Evolutionary conservation across 163 green algal genomes (phyloP).

Genomic region (Trebouxia gelatinosa): DNA sequence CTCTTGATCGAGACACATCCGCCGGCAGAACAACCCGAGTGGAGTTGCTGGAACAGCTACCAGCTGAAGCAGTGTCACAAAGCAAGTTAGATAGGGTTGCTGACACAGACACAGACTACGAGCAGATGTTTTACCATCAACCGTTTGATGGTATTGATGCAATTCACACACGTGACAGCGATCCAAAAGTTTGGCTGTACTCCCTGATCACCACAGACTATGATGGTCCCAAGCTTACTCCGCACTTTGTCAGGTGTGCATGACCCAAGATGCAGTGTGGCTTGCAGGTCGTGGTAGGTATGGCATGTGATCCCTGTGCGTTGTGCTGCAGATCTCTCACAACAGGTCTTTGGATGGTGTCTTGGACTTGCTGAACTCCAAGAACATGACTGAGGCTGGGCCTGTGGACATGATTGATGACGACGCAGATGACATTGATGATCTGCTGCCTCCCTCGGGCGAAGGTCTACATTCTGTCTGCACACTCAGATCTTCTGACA

Average conservation of each 20-base stretch:
- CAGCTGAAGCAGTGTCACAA: too few relatives aligned
- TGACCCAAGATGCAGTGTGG: not conserved
- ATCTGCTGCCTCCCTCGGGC: constrained; percentile 42
- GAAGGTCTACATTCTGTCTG: constrained; percentile 12
- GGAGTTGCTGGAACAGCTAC: too few relatives aligned
- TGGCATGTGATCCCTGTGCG: not conserved
- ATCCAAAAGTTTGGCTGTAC: constrained; percentile 10
- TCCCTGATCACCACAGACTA: constrained; percentile 18
- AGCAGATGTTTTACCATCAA: too few relatives aligned
- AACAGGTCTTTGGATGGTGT: constrained; percentile 91
- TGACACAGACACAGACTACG: too few relatives aligned
- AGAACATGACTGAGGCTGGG: constrained; percentile 87
- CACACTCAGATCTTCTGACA: not conserved
- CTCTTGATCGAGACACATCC: too few relatives aligned
- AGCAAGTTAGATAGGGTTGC: too few relatives aligned
- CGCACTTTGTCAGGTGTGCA: not conserved
- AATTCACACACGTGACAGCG: too few relatives aligned
- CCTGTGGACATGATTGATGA: constrained; percentile 82
- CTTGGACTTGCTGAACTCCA: constrained; percentile 88
- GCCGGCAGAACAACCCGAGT: too few relatives aligned
- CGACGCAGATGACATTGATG: constrained; percentile 57
- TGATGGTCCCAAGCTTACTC: not conserved
- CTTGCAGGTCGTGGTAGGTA: not conserved
- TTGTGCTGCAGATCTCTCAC: constrained; percentile 45
- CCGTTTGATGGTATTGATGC: too few relatives aligned